Conservation (phyloP, 371 early-diverging fungal genomes). For the Saksenaea vasiformis region DNA sequence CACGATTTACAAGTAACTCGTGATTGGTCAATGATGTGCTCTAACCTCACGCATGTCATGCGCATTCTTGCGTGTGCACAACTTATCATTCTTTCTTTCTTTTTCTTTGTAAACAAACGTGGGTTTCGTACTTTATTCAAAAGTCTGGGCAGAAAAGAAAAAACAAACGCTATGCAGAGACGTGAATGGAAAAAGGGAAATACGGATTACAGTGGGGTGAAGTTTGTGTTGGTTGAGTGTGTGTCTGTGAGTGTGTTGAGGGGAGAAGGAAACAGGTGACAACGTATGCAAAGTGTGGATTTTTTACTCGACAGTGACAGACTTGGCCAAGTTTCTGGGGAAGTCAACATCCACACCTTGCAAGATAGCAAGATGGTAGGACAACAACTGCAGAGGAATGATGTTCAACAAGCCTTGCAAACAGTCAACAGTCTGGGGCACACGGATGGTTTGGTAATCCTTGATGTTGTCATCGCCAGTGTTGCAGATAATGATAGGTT, state of each 20-base stretch:
- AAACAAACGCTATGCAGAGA: background rate
- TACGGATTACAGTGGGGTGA: background rate
- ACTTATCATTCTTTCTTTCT: background rate
- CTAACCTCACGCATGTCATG: slow-evolving; percentile 3
- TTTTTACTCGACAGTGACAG: slow-evolving; percentile 77
- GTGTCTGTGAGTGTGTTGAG: background rate
- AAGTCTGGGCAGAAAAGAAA: background rate
- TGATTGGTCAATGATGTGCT: slow-evolving; percentile 3
- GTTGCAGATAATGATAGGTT: slow-evolving; percentile 95
- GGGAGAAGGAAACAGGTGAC: background rate
- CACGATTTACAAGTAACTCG: background rate
- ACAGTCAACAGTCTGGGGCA: slow-evolving; percentile 92
- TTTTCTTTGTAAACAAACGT: slow-evolving; percentile 1
- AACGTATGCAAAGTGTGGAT: background rate
- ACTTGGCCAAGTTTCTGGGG: slow-evolving; percentile 98
- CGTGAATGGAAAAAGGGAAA: background rate
- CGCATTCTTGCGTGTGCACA: background rate
- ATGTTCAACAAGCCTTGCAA: slow-evolving; percentile 85
- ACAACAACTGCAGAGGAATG: slow-evolving; percentile 94
- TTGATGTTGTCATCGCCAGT: slow-evolving; percentile 66
- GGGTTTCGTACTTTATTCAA: slow-evolving; percentile 4
- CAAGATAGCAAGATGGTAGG: slow-evolving; percentile 95
- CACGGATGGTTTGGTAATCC: slow-evolving; percentile 78
- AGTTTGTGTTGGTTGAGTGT: background rate
- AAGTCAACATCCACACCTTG: slow-evolving; percentile 97